Base-by-base conservation (phyloP, 1,139 yeast species). In the Suhomyces panamericanus region DNA sequence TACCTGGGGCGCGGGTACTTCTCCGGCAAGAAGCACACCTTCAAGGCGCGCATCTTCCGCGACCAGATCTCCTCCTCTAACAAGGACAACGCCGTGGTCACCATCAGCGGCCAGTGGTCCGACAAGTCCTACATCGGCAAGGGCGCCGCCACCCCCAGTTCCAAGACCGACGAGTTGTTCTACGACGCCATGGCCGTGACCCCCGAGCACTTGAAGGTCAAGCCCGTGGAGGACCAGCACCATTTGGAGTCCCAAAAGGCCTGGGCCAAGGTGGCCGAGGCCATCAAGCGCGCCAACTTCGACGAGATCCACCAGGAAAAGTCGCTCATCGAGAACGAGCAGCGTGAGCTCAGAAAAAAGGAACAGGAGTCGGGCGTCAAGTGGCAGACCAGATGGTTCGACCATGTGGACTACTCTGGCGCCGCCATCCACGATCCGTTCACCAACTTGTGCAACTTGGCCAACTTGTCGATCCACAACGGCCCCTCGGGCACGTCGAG, bases 1-100 rank as follows among this genome's bases (percentile, higher is more conserved):
- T 93, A 80, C 67, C 76, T 87, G 36, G 99, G 99, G 31, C 83
- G 93, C 64, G 99, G 99, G 24, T 93, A 90, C 72, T 88, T 93
- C 61, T 78, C 90, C n/a, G 99, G 99, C 54, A 91, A 90, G 75
- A 91, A 90, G 73, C 91, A 93, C 69, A 70, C 91, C 9, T 90
- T 85, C 72, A 91, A 89, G 69, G 95, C 96, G 31, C 78, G 91
- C 59, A 78, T 91, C 47, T 86, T 66, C 64, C 77, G 79, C 55
- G 79, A 78, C 59, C 66, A 66, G 44, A 67, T 75, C 30, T 76
- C 77, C 15, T 70, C 83, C 32, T 60, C 65, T 20, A 58, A 65
- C 48, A 80, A 85, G 60, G 81, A 78, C 42, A 79, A 81, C 49
- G 87, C 95, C 1, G 65, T 90, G 51, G 87, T 80, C 62, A 85